phyloP scores from a whole-genome alignment of 2,329 filamentous ascomycete genomes.

The Gremmenia infestans region DNA sequence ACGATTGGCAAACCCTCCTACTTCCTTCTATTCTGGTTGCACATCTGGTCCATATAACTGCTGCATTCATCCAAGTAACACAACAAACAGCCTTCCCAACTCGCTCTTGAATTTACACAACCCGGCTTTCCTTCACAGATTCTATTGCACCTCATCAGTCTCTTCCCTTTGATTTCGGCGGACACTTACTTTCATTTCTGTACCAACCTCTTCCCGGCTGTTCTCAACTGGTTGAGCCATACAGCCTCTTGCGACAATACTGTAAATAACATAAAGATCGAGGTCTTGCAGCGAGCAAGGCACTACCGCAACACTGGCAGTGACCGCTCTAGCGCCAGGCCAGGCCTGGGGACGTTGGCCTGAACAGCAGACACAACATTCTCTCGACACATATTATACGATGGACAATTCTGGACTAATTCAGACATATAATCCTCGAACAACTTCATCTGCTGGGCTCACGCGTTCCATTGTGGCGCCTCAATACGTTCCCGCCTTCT shows the following conservation, averaged over 20 bases:
- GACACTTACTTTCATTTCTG: slow-evolving; percentile 20
- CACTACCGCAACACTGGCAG: slow-evolving; percentile 40
- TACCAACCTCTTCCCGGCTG: slow-evolving; percentile 2
- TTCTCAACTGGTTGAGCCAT: background rate
- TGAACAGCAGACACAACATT: slow-evolving; percentile 37
- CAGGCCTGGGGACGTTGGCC: slow-evolving; percentile 51
- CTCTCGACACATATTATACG: slow-evolving; percentile 22
- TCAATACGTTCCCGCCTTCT: slow-evolving; percentile 42
- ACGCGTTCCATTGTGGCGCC: slow-evolving; percentile 41
- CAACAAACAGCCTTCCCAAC: background rate
- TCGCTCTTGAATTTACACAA: background rate
- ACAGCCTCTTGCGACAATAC: background rate
- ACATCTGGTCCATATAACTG: slow-evolving; percentile 9
- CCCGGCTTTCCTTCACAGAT: background rate
- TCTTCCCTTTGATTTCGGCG: slow-evolving; percentile 25
- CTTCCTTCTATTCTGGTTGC: slow-evolving; percentile 12
- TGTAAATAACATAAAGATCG: background rate
- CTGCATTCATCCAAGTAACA: slow-evolving; percentile 3
- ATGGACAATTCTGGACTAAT: slow-evolving; percentile 45
- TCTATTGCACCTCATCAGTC: background rate
- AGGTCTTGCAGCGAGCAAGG: slow-evolving; percentile 33
- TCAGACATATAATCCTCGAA: slow-evolving; percentile 43
- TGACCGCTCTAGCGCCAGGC: slow-evolving; percentile 42
- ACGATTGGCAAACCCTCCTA: slow-evolving; percentile 17
- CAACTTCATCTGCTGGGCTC: slow-evolving; percentile 33